Evolutionary conservation across 352 stramenopile species (phyloP).

Genomic region (Paralagenidium karlingii): DNA sequence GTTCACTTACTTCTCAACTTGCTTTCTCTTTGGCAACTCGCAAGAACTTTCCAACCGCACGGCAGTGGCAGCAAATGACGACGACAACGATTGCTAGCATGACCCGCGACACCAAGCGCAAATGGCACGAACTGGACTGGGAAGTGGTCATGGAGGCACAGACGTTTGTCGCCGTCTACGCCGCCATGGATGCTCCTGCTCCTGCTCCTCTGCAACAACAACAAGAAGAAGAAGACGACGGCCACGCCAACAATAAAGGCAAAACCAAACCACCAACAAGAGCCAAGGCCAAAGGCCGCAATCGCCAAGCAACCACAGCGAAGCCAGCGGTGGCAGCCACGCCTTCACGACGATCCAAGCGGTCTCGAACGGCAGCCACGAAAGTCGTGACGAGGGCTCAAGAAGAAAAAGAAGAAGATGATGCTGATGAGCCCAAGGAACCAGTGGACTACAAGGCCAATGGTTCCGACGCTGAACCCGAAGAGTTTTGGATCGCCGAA

Average conservation of each 20-base stretch:
- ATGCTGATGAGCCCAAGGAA: constrained; percentile 1
- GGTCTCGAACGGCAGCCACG: too few species aligned
- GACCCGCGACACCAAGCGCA: too few species aligned
- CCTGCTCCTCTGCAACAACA: background rate
- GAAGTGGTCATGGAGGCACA: constrained; percentile 47
- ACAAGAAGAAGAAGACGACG: constrained; percentile 4
- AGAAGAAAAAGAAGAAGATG: constrained; percentile 5
- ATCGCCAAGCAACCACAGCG: background rate
- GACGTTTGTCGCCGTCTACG: constrained; percentile 50
- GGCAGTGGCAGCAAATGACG: background rate
- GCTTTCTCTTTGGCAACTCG: too few species aligned
- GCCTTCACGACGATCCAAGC: too few species aligned
- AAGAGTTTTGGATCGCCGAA: constrained; percentile 58
- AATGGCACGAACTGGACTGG: constrained; percentile 59
- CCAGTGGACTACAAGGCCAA: background rate
- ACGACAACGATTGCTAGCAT: too few species aligned
- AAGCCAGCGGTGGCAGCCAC: background rate
- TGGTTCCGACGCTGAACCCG: background rate
- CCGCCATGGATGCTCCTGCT: constrained; percentile 4
- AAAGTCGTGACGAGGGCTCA: constrained; percentile 1
- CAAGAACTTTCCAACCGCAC: too few species aligned
- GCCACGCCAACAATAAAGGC: constrained; percentile 3
- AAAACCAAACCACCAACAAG: constrained; percentile 2
- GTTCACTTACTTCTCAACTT: too few species aligned
- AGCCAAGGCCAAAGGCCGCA: constrained; percentile 3